Conservation (phyloP, 371 early-diverging fungal genomes). For the Circinella minor region DNA sequence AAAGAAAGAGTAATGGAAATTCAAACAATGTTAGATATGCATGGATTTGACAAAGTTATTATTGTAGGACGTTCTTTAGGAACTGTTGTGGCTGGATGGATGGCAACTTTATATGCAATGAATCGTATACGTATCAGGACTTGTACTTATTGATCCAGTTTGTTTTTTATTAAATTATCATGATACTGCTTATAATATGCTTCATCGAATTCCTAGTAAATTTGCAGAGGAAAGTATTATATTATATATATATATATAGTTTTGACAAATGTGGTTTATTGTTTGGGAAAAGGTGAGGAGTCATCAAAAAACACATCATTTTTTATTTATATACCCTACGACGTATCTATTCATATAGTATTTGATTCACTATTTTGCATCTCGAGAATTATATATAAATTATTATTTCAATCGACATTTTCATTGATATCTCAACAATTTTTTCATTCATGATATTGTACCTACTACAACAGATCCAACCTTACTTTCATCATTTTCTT, state of each 20-base stretch:
- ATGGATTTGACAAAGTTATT: slow-evolving; percentile 56
- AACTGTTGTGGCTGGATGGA: slow-evolving; percentile 54
- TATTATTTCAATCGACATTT: slow-evolving; percentile 67
- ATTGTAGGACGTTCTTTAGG: slow-evolving; percentile 74
- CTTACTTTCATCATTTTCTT: background rate
- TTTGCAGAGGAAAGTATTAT: slow-evolving; percentile 49
- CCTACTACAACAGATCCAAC: slow-evolving; percentile 10
- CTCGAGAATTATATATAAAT: slow-evolving; percentile 67
- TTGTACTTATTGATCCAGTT: slow-evolving; percentile 72
- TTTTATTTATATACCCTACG: too few species aligned
- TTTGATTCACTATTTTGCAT: slow-evolving; percentile 61
- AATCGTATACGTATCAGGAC: slow-evolving; percentile 53
- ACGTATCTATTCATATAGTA: slow-evolving; percentile 33
- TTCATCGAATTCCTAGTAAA: slow-evolving; percentile 58
- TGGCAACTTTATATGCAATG: slow-evolving; percentile 49
- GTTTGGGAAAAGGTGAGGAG: too few species aligned
- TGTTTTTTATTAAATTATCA: slow-evolving; percentile 68
- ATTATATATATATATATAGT: background rate
- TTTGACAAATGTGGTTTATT: too few species aligned
- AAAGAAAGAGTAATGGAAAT: slow-evolving; percentile 60
- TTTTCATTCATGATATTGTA: slow-evolving; percentile 36
- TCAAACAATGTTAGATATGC: slow-evolving; percentile 50
- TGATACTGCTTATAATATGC: slow-evolving; percentile 70
- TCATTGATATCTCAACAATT: slow-evolving; percentile 62
- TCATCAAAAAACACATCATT: too few species aligned